Base-by-base conservation (phyloP, 257 asterid genomes). In the Prunella vulgaris region DNA sequence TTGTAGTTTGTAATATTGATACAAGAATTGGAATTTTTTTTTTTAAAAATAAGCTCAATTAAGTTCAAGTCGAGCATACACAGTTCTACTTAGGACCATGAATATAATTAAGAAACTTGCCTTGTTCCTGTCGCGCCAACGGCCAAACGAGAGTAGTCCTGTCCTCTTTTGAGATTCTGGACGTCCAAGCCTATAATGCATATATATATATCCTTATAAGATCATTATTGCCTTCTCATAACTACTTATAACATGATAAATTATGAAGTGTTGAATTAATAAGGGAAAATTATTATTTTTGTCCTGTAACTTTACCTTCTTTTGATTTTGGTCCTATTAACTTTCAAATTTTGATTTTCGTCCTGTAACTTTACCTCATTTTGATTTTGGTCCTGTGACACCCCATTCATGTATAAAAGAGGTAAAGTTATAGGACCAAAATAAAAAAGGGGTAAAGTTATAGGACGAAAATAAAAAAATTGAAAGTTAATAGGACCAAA, bases 71-170 rank as follows among this genome's bases (percentile, higher is more conserved):
- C 33, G 33, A 30, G 33, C 12, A 1, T 7, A 1, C 7, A 33
- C 9, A 33, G 3, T 33, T 33, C 32, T 53, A 18, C 56, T 68
- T 17, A 20, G 7, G 25, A 32, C 27, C 30, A 40, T 21, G 69
- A 18, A 17, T 30, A 4, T 7, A 42, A 15, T 9, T 35, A 30
- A 59, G 64, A 59, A 15, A 70, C 78, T 51, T 84, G 79, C 96
- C 93, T 87, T 89, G 86, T 80, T 85, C 68, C 82, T 76, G 30
- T 91, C 97, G 64, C 95, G 84, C 97, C 97, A 89, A 60, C 93
- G 84, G 61, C 93, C 84, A 33, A 92, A 92, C 0, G 96, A 79
- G 69, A 91, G 93, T 28, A 92, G 61, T 38, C 95, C 85, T 7
- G 80, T 30, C 74, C 68, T 86, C 79, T 79, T 85, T 15, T 83